Percentiles rank a stretch among this genome's conserved stretches.
Conservation (phyloP, 139 green algal species). For the Micractinium sp. region DNA sequence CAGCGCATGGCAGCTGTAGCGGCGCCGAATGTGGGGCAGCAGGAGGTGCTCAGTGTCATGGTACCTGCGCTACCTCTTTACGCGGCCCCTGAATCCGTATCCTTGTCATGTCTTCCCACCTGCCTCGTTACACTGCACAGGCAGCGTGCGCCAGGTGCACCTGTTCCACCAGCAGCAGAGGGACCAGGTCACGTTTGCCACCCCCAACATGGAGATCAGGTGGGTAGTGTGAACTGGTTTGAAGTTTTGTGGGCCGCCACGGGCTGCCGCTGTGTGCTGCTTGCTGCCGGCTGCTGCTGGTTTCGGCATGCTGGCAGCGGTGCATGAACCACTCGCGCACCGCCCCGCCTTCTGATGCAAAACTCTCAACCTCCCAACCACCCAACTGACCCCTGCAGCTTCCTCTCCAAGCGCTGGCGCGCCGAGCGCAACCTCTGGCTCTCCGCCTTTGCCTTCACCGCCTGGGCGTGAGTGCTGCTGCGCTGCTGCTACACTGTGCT, state of each 20-base stretch:
- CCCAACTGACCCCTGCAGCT: neutral
- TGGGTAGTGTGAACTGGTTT: too few species aligned
- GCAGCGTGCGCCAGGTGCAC: slow-evolving; percentile 3
- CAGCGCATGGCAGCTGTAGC: neutral
- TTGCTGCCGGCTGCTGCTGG: too few species aligned
- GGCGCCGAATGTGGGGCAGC: neutral
- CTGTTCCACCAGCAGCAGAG: neutral
- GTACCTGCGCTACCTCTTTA: neutral
- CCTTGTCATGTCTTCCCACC: neutral
- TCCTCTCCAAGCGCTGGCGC: slow-evolving; percentile 62
- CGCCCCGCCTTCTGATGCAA: too few species aligned
- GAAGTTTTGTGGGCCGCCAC: too few species aligned
- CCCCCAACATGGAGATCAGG: slow-evolving; percentile 42
- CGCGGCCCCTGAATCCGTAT: too few species aligned
- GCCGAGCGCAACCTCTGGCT: slow-evolving; percentile 30
- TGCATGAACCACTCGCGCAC: too few species aligned
- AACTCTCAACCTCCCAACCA: too few species aligned
- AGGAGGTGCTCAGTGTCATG: neutral
- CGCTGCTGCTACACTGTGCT: too few species aligned
- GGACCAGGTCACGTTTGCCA: neutral
- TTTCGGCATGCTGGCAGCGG: too few species aligned
- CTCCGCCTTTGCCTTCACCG: slow-evolving; percentile 31
- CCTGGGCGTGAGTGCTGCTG: slow-evolving; percentile 18
- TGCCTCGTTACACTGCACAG: neutral
- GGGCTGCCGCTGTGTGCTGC: too few species aligned